phyloP scores from a whole-genome alignment of 768 basidiomycete genomes.

The Chalciporus chontae region DNA sequence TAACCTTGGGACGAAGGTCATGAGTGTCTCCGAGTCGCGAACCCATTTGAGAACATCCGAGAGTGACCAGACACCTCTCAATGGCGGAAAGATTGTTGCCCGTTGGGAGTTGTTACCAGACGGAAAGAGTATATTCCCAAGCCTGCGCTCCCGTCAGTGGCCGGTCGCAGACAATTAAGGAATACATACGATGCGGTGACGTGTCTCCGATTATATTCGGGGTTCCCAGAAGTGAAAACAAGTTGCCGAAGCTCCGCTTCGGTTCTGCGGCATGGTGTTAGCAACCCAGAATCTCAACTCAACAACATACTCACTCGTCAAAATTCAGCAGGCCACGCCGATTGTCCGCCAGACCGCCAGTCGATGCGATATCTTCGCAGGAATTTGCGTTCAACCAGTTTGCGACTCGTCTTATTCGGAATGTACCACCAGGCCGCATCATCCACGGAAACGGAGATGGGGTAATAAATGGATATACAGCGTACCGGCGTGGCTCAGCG shows the following conservation, averaged over 20 bases:
- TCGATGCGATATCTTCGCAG: conserved; percentile 33
- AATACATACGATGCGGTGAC: conserved; percentile 40
- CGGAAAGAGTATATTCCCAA: conserved; percentile 59
- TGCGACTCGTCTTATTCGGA: conserved; percentile 59
- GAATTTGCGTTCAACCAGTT: conserved; percentile 49
- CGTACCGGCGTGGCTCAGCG: conserved; percentile 42
- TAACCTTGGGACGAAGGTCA: conserved; percentile 54
- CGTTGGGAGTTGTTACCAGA: conserved; percentile 33
- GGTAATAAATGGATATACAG: conserved; percentile 65
- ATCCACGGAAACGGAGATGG: conserved; percentile 49
- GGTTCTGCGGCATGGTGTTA: conserved; percentile 18
- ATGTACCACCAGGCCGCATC: conserved; percentile 40
- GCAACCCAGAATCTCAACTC: background rate
- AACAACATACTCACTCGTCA: conserved; percentile 32
- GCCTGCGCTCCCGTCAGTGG: conserved; percentile 32
- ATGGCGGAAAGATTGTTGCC: conserved; percentile 44
- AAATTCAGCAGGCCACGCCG: conserved; percentile 32
- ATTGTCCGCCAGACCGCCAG: conserved; percentile 38
- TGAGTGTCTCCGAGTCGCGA: conserved; percentile 26
- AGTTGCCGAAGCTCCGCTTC: conserved; percentile 14
- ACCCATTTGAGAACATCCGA: conserved; percentile 47
- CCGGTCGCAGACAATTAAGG: background rate
- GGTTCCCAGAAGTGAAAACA: conserved; percentile 1
- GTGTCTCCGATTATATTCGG: conserved; percentile 11
- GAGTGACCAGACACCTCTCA: conserved; percentile 40